Conservation (phyloP, 1,139 yeast species). For the Keqinozyma sinolaborantium region DNA sequence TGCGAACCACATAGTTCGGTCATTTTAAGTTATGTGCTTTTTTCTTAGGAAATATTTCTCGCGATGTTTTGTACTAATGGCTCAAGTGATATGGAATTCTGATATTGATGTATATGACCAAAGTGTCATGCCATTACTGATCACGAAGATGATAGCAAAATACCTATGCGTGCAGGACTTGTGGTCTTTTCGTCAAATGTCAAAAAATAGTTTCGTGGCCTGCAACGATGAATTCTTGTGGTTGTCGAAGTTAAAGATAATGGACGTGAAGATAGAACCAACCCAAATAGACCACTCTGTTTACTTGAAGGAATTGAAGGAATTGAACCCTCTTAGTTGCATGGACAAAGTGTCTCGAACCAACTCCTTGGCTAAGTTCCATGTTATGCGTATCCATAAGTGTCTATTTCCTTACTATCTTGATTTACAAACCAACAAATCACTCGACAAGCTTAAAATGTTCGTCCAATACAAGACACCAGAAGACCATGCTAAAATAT, state of each 20-base stretch:
- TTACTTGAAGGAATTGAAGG: not conserved
- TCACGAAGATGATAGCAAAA: conserved; percentile 34
- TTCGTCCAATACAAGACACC: conserved; percentile 49
- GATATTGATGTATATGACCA: conserved; percentile 46
- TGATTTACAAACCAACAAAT: conserved; percentile 45
- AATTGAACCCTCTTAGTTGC: conserved; percentile 35
- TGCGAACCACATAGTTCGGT: conserved; percentile 6
- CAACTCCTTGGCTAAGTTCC: conserved; percentile 39
- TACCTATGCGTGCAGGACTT: conserved; percentile 36
- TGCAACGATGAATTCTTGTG: conserved; percentile 45
- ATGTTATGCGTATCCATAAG: conserved; percentile 40
- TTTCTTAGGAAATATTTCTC: no score
- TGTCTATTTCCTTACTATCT: conserved; percentile 42
- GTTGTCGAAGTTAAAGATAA: conserved; percentile 43
- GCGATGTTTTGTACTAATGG: conserved; percentile 19
- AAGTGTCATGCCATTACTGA: conserved; percentile 37
- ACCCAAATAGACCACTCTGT: conserved; percentile 1
- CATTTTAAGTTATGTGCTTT: not conserved
- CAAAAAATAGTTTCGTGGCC: conserved; percentile 35
- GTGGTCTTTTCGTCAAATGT: conserved; percentile 31
- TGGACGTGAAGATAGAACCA: conserved; percentile 47
- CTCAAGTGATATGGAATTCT: conserved; percentile 47
- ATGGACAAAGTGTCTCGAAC: conserved; percentile 35
- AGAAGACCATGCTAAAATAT: conserved; percentile 43
- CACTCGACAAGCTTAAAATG: conserved; percentile 43